Evolutionary conservation across 1,284 basidiomycete genomes (phyloP), one percentile per base, ranked within the genome.

Genomic region (Moesziomyces parantarcticus): DNA sequence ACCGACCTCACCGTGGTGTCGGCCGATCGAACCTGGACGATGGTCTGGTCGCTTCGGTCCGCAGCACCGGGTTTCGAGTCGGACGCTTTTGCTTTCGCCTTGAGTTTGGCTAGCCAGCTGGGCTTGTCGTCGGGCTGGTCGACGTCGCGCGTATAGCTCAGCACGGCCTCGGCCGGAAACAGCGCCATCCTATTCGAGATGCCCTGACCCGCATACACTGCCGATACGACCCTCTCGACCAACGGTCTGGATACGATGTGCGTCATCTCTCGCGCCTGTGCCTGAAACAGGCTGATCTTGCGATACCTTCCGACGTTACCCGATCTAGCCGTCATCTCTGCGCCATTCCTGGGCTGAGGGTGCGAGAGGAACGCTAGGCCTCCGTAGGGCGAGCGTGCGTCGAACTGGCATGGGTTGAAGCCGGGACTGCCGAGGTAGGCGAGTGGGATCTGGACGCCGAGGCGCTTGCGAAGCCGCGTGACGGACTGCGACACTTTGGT

Each of bases 381-480:
- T 8, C 14, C 36, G 13, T 50, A 36, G 3, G 59, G 40, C 18
- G 48, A 22, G 5, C 25, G 32, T 5, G 52, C 10, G 5, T 34
- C 25, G 8, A 29, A 20, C 18, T 47, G 41, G 20, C 25, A 41
- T 1, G 58, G 53, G 16, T 47, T 50, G 50, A 60, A 57, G 1
- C 58, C 58, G 0, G 54, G 53, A 9, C 50, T 47, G 20, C 58
- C 66, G 0, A 74, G 49, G 29, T 74, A 74, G 1, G 51, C 20
- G 1, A 74, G 43, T 5, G 71, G 71, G 6, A 74, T 53, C 36
- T 74, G 65, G 0, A 74, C 71, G 16, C 65, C 65, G 14, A 74
- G 48, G 16, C 71, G 52, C 45, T 64, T 68, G 20, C 53, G 53
- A 3, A 64, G 47, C 34, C 52, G 60, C 3, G 69, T 55, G 13